Conservation (phyloP, 2,329 filamentous ascomycete species). For the Penicillium sp. region DNA sequence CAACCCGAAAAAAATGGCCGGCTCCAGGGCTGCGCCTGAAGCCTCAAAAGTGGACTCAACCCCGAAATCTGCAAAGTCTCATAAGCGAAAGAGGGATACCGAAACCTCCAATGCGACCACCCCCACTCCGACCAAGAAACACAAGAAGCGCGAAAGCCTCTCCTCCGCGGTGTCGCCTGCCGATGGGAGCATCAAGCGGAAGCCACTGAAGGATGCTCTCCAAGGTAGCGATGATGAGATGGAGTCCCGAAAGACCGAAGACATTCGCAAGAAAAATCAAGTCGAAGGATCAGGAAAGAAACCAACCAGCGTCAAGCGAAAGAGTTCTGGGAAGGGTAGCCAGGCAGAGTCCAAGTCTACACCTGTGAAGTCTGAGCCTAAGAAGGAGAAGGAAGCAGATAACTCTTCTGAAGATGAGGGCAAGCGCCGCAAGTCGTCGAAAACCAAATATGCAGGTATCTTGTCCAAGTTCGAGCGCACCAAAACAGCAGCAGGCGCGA, state of each 20-base stretch:
- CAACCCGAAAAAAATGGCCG: conserved; percentile 44
- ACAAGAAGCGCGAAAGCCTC: conserved; percentile 30
- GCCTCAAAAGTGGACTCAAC: conserved; percentile 36
- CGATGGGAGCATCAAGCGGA: conserved; percentile 34
- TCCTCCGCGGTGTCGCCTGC: conserved; percentile 13
- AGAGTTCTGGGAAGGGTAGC: conserved; percentile 23
- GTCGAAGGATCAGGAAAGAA: conserved; percentile 31
- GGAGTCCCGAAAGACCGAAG: conserved; percentile 23
- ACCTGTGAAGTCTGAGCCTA: conserved; percentile 27
- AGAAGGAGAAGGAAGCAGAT: conserved; percentile 5
- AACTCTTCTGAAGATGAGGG: conserved; percentile 27
- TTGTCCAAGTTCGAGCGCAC: conserved; percentile 46
- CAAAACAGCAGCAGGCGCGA: conserved; percentile 23
- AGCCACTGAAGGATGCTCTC: conserved; percentile 22
- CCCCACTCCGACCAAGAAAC: conserved; percentile 43
- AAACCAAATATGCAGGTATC: conserved; percentile 40
- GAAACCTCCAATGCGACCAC: conserved; percentile 31
- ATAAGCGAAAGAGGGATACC: conserved; percentile 39
- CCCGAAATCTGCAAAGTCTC: conserved; percentile 27
- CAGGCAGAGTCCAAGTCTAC: conserved; percentile 23
- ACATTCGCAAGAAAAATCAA: conserved; percentile 15
- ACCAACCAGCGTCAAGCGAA: conserved; percentile 43
- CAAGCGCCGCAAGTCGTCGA: conserved; percentile 20
- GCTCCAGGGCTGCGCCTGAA: conserved; percentile 50
- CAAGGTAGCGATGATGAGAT: conserved; percentile 38